Percentiles rank a stretch among this genome's conserved stretches.
phyloP scores from a whole-genome alignment of 2,329 filamentous ascomycete genomes.

The Fusarium nisikadoi region DNA sequence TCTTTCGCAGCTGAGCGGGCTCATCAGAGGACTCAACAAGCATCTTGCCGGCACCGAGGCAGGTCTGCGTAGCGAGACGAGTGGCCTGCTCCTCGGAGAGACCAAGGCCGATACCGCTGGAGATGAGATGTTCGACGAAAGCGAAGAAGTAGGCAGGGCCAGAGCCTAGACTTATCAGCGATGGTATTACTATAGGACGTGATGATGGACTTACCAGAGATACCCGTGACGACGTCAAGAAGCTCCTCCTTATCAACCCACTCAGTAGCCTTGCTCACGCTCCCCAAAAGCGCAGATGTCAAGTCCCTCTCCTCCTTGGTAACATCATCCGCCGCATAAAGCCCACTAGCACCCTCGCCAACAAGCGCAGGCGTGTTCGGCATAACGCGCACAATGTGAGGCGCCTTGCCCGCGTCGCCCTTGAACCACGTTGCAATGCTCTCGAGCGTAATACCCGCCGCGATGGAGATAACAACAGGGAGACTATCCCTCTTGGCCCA shows the following conservation, averaged over 20 bases:
- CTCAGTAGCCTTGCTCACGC: constrained; percentile 60
- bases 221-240: constrained; percentile 61
- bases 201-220: constrained; percentile 54
- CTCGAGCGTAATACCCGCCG: constrained; percentile 59
- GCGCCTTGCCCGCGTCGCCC: constrained; percentile 50
- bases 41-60: constrained; percentile 63
- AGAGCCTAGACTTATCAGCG: constrained; percentile 51
- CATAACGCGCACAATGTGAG: constrained; percentile 63
- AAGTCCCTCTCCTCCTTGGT: constrained; percentile 55
- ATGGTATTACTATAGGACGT: rapidly evolving
- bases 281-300: constrained; percentile 55
- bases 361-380: constrained; percentile 63
- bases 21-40: constrained; percentile 58
- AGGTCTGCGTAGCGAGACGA: constrained; percentile 61
- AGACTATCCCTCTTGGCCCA: constrained; percentile 49
- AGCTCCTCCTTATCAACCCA: constrained; percentile 62
- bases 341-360: constrained; percentile 61
- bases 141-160: constrained; percentile 65
- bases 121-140: constrained; percentile 62
- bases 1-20: constrained; percentile 59
- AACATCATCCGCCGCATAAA: constrained; percentile 57
- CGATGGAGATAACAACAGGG: constrained; percentile 61
- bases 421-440: constrained; percentile 57
- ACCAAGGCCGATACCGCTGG: constrained; percentile 56
- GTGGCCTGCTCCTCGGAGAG: constrained; percentile 61